Base-by-base conservation (phyloP, 1,284 basidiomycete species). In the Dichomitus squalens region DNA sequence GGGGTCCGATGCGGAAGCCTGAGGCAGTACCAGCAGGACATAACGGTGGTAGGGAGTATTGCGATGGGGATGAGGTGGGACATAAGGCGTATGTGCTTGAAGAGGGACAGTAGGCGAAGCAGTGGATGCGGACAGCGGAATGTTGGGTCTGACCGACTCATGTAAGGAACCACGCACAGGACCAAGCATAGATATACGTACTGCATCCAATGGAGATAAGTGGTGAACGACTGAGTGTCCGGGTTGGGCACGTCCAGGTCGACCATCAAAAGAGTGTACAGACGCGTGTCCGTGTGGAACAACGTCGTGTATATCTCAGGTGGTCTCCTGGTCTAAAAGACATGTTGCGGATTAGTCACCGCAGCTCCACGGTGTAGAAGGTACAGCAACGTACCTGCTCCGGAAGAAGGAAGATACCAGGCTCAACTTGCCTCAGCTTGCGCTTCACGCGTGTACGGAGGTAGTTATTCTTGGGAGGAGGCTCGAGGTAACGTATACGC, bases 1-100 rank as follows among this genome's bases (percentile, higher is more conserved):
- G 16, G 73, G 72, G 48, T 70, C 62, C 6, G 71, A 66, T 0
- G 72, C 65, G 0, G 76, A 70, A 29, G 69, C 63, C 65, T 96
- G 93, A n/a, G 86, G 87, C 49, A 95, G 80, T 27, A 96, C 77
- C 20, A 96, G 74, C 25, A 88, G 66, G 1, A 86, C 85, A 73
- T 95, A 96, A 54, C 95, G 89, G 74, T 96, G 94, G 74, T 93
- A 94, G 0, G 85, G 85, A 5, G 92, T 89, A 44, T 93, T 93
- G 33, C 81, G 80, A 68, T 93, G 89, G 4, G 95, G 95, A 67
- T 96, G 93, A 4, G 95, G 95, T 3, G 94, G 91, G 55, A 95
- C 75, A 68, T 95, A 96, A 11, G 78, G 72, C 2, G 90, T 86
- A 63, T 89, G 86, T 0, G 77, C 71, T 53, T 74, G 79, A 67